Base-by-base conservation (phyloP, 1,139 yeast genomes). In the Sugiyamaella grinbergsii region DNA sequence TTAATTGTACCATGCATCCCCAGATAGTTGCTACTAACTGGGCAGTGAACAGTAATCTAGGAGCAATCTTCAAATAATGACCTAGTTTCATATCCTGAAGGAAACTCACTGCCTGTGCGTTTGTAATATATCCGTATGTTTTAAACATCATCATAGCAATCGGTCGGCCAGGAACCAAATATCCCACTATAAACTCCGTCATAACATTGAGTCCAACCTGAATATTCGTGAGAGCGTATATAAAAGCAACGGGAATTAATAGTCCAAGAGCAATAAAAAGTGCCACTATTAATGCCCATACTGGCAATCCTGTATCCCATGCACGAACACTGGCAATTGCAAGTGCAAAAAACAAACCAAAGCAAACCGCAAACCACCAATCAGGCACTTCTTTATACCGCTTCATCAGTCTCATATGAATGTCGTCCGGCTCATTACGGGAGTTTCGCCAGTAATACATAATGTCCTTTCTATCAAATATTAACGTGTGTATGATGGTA, bases 21-120 rank as follows among this genome's bases (percentile, higher is more conserved):
- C 71, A 65, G 6, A 67, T 51, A 0, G 72, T 64, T 3, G 76
- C 72, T 4, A 61, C 47, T 15, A 70, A 40, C 67, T 83, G 89
- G 5, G 77, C 79, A 38, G 77, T 63, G 68, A 83, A 82, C 62
- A 82, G 67, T 0, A 80, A 72, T 52, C 84, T 72, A 13, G 87
- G 88, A 0, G 85, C 80, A 26, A 83, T 67, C 58, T 81, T 81
- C 58, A 80, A 67, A 59, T 83, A 83, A 57, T 83, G 86, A 4
- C 80, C 87, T 62, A 79, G 63, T 62, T 83, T 83, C 73, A 80
- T 79, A 61, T 81, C 85, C 19, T 74, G 70, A 38, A 79, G 71
- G 64, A 76, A 82, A 46, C 75, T 71, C 42, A 79, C 73, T 0
- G 85, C 85, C 60, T 81, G 85, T 4, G 72, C 71, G 60, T 79